Conservation (phyloP, 2,329 filamentous ascomycete genomes). For the Xylaria sp. region DNA sequence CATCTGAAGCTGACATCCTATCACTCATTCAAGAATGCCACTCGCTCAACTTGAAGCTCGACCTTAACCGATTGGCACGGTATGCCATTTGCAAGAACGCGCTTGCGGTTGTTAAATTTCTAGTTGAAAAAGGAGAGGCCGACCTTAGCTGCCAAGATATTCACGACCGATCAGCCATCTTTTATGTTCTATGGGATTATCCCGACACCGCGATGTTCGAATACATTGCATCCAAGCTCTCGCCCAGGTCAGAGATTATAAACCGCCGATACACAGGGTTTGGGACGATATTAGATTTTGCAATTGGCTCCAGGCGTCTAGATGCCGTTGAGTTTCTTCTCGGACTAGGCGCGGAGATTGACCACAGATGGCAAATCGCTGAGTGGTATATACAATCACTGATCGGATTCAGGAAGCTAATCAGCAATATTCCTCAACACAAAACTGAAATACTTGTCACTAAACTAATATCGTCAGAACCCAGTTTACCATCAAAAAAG, state of each 20-base stretch:
- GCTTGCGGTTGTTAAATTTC: neutral
- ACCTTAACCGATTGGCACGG: conserved; percentile 1
- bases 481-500: too few species aligned
- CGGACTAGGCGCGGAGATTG: neutral
- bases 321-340: neutral
- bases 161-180: neutral
- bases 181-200: conserved; percentile 1
- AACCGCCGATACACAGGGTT: neutral
- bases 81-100: conserved; percentile 4
- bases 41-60: neutral
- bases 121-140: neutral
- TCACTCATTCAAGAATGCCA: neutral
- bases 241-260: neutral
- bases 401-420: neutral
- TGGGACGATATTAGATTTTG: too few species aligned
- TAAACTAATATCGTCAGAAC: too few species aligned
- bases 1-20: neutral
- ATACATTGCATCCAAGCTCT: neutral
- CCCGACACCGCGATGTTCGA: neutral
- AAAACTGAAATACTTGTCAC: too few species aligned
- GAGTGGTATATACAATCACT: neutral
- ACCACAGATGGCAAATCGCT: neutral
- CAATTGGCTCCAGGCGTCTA: neutral
- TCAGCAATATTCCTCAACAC: neutral
- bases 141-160: neutral